Conservation (phyloP, 108 stramenopile species). For the Discostella pseudostelligera region DNA sequence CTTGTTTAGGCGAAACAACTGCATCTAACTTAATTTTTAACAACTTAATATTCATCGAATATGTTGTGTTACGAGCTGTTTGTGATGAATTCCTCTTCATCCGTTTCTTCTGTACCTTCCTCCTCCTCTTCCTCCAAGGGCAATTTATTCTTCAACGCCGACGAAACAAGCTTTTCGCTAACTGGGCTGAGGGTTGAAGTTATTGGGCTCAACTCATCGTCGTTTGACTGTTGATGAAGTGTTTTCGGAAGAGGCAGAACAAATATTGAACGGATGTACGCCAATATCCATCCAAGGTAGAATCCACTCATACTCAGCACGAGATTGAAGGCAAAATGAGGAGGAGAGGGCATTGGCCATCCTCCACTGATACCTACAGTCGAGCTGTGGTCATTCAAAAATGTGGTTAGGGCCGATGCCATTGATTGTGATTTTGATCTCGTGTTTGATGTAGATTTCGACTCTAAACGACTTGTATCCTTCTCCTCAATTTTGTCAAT, state of each 20-base stretch:
- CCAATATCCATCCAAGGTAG: slow-evolving; percentile 49
- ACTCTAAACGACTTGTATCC: background rate
- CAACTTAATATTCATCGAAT: background rate
- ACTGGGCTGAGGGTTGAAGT: too few species aligned
- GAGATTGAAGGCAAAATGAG: slow-evolving; percentile 56
- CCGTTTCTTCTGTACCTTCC: background rate
- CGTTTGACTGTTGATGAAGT: background rate
- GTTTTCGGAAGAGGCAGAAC: background rate
- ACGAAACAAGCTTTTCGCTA: slow-evolving; percentile 10
- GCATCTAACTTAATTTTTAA: too few species aligned
- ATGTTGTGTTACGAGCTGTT: background rate
- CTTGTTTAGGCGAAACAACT: too few species aligned
- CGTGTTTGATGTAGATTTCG: slow-evolving; percentile 3
- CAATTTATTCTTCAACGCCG: slow-evolving; percentile 11
- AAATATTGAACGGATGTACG: slow-evolving; percentile 28
- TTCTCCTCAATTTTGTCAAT: slow-evolving; percentile 18
- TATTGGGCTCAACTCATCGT: background rate
- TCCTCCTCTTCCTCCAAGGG: background rate
- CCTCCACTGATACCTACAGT: slow-evolving; percentile 53
- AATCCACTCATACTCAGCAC: slow-evolving; percentile 64
- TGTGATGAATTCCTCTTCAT: slow-evolving; percentile 1
- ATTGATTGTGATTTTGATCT: slow-evolving; percentile 6
- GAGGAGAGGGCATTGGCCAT: slow-evolving; percentile 58
- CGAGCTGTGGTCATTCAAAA: slow-evolving; percentile 49
- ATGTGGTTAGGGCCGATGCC: slow-evolving; percentile 12